phyloP scores from a whole-genome alignment of 768 basidiomycete species.

The Scleroderma citrinum region DNA sequence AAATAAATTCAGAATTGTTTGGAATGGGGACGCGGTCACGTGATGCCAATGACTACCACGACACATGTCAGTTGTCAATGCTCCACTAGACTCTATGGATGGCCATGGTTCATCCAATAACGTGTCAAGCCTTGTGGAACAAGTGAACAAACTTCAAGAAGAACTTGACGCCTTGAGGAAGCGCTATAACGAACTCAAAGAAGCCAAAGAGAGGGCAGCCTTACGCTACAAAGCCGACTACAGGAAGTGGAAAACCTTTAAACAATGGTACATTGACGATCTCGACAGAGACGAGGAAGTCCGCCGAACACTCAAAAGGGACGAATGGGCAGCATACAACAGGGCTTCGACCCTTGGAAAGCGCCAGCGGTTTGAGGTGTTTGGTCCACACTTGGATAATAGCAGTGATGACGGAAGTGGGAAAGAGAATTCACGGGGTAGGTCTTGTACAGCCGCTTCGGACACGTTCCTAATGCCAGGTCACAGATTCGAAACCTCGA shows the following conservation, averaged over 20 bases:
- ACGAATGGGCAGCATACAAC: slow-evolving; percentile 23
- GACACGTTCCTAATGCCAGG: background rate
- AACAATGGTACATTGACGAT: slow-evolving; percentile 37
- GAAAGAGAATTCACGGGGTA: slow-evolving; percentile 4
- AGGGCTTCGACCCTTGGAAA: slow-evolving; percentile 21
- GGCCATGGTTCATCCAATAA: slow-evolving; percentile 4
- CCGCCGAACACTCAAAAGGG: slow-evolving; percentile 20
- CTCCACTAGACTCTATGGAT: background rate
- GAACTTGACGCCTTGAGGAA: slow-evolving; percentile 33
- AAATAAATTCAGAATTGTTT: too few relatives aligned
- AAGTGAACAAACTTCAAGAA: slow-evolving; percentile 17
- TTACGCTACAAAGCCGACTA: slow-evolving; percentile 47
- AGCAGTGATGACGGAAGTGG: slow-evolving; percentile 1
- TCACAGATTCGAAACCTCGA: slow-evolving; percentile 1
- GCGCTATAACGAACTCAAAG: slow-evolving; percentile 41
- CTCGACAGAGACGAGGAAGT: slow-evolving; percentile 25
- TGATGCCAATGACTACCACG: slow-evolving; percentile 5
- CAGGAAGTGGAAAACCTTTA: slow-evolving; percentile 45
- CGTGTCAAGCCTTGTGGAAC: slow-evolving; percentile 4
- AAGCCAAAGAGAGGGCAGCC: slow-evolving; percentile 39
- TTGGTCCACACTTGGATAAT: slow-evolving; percentile 9
- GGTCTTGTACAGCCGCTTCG: background rate
- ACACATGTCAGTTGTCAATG: too few relatives aligned
- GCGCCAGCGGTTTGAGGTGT: slow-evolving; percentile 21
- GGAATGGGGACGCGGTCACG: slow-evolving; percentile 16